phyloP scores from a whole-genome alignment of 441 rosid species.

The Erodium moschatum region DNA sequence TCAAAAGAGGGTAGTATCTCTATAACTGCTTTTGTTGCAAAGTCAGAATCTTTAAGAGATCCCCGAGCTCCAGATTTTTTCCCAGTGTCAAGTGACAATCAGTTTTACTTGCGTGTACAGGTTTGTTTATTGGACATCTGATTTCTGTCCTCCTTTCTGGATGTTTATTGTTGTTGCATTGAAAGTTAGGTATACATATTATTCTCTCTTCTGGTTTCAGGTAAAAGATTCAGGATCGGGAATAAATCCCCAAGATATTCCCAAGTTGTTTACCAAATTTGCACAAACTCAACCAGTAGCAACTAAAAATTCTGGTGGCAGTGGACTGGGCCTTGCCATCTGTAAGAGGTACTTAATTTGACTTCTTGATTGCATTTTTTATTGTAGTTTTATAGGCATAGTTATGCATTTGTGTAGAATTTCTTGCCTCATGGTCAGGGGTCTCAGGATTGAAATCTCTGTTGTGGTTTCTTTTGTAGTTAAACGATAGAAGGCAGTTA shows the following conservation, averaged over 20 bases:
- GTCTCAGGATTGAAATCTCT: neutral
- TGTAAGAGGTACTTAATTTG: conserved; percentile 66
- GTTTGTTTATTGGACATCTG: conserved; percentile 34
- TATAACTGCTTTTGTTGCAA: conserved; percentile 58
- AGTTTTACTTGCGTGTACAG: conserved; percentile 82
- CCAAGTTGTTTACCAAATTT: conserved; percentile 79
- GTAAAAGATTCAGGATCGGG: conserved; percentile 88
- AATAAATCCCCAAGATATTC: conserved; percentile 73
- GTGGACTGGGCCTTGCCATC: conserved; percentile 98
- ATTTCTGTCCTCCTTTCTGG: conserved; percentile 6
- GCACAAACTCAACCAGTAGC: conserved; percentile 64
- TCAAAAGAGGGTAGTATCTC: conserved; percentile 78
- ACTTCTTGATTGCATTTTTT: neutral
- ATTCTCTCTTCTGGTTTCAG: conserved; percentile 30
- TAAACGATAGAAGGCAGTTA: neutral
- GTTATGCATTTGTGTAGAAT: neutral
- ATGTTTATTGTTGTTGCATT: neutral
- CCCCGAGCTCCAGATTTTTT: conserved; percentile 54
- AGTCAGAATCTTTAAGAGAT: conserved; percentile 55
- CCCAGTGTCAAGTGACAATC: conserved; percentile 51
- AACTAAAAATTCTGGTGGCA: conserved; percentile 62
- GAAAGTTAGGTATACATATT: conserved; percentile 16
- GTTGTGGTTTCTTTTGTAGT: neutral
- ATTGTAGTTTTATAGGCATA: neutral
- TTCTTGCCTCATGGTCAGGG: neutral